These are phyloP conservation scores for Asterophora parasitica DNA, from an alignment of 768 basidiomycete genomes.

Conservation along the genomic window DNA sequence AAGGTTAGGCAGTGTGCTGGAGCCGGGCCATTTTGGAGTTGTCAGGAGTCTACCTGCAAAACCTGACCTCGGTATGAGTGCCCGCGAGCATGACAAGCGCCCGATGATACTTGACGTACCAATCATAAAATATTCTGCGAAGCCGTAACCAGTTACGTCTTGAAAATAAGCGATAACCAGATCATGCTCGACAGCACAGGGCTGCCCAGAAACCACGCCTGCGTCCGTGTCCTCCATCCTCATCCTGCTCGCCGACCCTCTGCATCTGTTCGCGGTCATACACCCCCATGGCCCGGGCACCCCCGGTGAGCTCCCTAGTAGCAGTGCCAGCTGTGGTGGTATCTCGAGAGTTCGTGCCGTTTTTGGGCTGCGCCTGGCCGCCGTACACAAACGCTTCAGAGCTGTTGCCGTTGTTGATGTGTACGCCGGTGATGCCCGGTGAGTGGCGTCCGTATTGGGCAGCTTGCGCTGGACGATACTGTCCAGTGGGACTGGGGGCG, in stretches of 20 bases:
- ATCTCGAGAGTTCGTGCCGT: slow-evolving; percentile 47
- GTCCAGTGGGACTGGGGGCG: slow-evolving; percentile 49
- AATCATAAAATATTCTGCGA: slow-evolving; percentile 19
- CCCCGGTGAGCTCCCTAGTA: slow-evolving; percentile 29
- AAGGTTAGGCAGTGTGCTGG: too few relatives aligned
- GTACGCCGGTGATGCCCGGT: slow-evolving; percentile 33
- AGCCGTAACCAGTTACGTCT: slow-evolving; percentile 30
- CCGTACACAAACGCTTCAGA: slow-evolving; percentile 71
- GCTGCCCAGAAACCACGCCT: slow-evolving; percentile 58
- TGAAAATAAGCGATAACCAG: slow-evolving; percentile 12
- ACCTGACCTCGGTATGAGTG: not conserved
- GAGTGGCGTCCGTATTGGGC: slow-evolving; percentile 55
- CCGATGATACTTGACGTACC: slow-evolving; percentile 4
- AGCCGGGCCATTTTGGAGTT: too few relatives aligned
- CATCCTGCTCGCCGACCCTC: slow-evolving; percentile 54
- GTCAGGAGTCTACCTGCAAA: slow-evolving; percentile 14
- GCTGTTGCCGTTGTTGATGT: slow-evolving; percentile 43
- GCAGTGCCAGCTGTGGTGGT: slow-evolving; percentile 42
- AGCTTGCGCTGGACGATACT: slow-evolving; percentile 37
- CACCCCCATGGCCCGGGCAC: slow-evolving; percentile 51
- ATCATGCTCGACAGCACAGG: slow-evolving; percentile 66
- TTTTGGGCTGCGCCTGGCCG: slow-evolving; percentile 48
- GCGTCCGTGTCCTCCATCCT: slow-evolving; percentile 60
- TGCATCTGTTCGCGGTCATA: slow-evolving; percentile 66
- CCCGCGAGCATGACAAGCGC: not conserved